These are phyloP conservation scores for Colletotrichum viniferum DNA, from an alignment of 2,329 filamentous ascomycete species.

Conservation along the genomic window DNA sequence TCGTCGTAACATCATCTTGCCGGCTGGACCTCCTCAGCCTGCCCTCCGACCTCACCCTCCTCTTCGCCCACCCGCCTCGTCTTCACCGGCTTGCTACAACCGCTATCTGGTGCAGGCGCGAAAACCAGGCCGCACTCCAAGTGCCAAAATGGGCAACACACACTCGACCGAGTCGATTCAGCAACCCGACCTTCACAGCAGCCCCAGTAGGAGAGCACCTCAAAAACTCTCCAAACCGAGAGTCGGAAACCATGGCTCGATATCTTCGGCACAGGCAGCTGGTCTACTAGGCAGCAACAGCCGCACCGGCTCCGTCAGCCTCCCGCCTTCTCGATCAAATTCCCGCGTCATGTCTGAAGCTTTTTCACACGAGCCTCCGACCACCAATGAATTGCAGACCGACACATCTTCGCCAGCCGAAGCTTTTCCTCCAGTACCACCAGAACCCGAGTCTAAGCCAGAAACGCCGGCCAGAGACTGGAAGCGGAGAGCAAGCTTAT, in stretches of 20 bases:
- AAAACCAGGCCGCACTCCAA: conserved; percentile 7
- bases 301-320: conserved; percentile 31
- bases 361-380: conserved; percentile 1
- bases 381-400: neutral
- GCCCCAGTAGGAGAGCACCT: conserved; percentile 33
- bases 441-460: neutral
- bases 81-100: neutral
- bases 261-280: conserved; percentile 29
- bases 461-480: conserved; percentile 4
- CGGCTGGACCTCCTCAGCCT: conserved; percentile 3
- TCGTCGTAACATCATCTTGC: neutral
- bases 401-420: neutral
- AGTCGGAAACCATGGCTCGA: conserved; percentile 40
- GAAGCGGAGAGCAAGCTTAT: conserved; percentile 20
- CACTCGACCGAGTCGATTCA: conserved; percentile 47
- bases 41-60: neutral
- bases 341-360: neutral
- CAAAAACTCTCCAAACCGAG: conserved; percentile 59
- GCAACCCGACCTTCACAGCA: conserved; percentile 22
- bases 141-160: conserved; percentile 53
- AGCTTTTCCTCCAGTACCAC: neutral
- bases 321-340: conserved; percentile 20
- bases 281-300: conserved; percentile 43
- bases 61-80: conserved; percentile 19
- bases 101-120: neutral